Conservation (phyloP, 176 grass and related monocot species). For the Typha latifolia region DNA sequence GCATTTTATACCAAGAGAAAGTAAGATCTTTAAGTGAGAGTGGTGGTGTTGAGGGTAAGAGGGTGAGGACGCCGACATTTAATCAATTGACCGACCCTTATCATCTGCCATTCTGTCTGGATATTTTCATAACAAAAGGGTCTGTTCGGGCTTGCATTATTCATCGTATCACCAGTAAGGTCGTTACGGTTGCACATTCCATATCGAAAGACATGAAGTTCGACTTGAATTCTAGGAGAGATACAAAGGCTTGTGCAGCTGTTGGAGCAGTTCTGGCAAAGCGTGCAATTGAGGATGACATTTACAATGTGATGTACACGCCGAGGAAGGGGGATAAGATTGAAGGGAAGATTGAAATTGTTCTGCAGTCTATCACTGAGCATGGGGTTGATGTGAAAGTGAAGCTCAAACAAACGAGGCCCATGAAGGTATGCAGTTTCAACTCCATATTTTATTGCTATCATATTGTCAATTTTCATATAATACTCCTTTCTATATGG, state of each 20-base stretch:
- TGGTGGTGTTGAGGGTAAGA: slow-evolving; percentile 24
- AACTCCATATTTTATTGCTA: neutral
- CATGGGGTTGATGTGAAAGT: slow-evolving; percentile 73
- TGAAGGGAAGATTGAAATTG: slow-evolving; percentile 60
- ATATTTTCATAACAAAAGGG: slow-evolving; percentile 65
- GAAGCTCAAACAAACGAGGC: slow-evolving; percentile 51
- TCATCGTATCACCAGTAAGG: slow-evolving; percentile 55
- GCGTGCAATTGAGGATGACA: slow-evolving; percentile 60
- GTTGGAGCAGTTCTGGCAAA: slow-evolving; percentile 52
- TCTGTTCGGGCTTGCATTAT: slow-evolving; percentile 69
- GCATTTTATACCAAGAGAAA: neutral
- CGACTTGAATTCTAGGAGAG: slow-evolving; percentile 58
- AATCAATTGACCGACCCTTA: slow-evolving; percentile 60
- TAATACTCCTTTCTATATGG: too few species aligned
- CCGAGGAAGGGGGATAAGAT: slow-evolving; percentile 67
- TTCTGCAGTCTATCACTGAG: slow-evolving; percentile 40
- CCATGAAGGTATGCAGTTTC: slow-evolving; percentile 22
- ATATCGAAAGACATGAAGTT: slow-evolving; percentile 81
- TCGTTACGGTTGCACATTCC: slow-evolving; percentile 54
- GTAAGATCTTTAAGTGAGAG: neutral
- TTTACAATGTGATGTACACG: slow-evolving; percentile 60
- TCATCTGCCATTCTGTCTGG: slow-evolving; percentile 64
- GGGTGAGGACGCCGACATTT: slow-evolving; percentile 37
- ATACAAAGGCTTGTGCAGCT: slow-evolving; percentile 42
- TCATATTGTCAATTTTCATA: too few species aligned